These are phyloP conservation scores for Liquidambar formosana DNA, from an alignment of 164 flowering plant species.

Conservation along the genomic window DNA sequence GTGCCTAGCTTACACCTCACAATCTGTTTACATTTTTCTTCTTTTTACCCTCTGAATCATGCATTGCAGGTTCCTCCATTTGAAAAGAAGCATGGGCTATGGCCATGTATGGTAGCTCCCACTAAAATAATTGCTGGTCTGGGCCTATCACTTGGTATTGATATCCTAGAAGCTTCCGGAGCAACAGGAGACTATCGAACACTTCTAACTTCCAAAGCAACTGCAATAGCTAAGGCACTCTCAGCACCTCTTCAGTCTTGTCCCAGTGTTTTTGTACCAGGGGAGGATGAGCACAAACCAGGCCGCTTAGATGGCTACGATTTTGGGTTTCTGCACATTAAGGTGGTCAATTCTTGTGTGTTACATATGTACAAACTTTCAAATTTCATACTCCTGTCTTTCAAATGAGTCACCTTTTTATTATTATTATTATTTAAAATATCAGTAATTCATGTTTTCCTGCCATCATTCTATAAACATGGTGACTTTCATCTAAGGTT, in stretches of 20 bases:
- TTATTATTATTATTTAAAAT: no score
- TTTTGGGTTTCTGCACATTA: slow-evolving; percentile 95
- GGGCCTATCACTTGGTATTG: slow-evolving; percentile 90
- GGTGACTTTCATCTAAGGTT: no score
- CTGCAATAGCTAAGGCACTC: slow-evolving; percentile 82
- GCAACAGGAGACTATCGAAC: slow-evolving; percentile 99
- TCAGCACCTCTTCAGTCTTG: slow-evolving; percentile 65
- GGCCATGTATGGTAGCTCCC: slow-evolving; percentile 99
- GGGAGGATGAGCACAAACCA: slow-evolving; percentile 77
- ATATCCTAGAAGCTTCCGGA: slow-evolving; percentile 97
- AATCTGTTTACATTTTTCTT: background rate
- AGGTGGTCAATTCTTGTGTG: slow-evolving; percentile 42
- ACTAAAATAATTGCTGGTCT: slow-evolving; percentile 97
- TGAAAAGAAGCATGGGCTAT: slow-evolving; percentile 67
- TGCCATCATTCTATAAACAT: no score
- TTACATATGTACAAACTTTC: no score
- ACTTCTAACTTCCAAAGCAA: slow-evolving; percentile 81
- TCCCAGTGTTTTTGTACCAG: slow-evolving; percentile 84
- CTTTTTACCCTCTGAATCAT: background rate
- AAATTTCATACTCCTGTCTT: no score
- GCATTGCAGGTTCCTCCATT: slow-evolving; percentile 77
- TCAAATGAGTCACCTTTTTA: no score
- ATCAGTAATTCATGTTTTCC: no score
- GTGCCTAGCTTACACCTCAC: background rate
- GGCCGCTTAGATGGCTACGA: slow-evolving; percentile 85